A percentile compares a stretch with the other conserved stretches of the same genome.
phyloP scores from a whole-genome alignment of 75 land plant genomes.

The Cupressus sempervirens region DNA sequence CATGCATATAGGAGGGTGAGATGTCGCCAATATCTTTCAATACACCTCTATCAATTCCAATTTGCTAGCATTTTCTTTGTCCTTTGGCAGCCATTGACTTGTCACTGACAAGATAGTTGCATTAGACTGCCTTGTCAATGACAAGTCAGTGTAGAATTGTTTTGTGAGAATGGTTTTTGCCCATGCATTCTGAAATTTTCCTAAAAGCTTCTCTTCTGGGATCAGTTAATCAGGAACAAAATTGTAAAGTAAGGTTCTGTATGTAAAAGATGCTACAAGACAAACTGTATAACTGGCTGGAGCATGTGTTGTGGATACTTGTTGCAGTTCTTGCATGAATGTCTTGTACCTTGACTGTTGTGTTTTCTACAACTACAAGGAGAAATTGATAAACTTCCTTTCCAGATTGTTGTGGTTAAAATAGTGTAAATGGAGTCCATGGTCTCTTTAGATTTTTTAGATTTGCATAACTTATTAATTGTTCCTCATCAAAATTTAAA shows the following conservation, averaged over 20 bases:
- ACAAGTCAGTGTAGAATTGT: conserved; percentile 7
- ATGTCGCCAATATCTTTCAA: background rate
- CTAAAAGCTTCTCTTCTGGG: background rate
- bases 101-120: conserved; percentile 10
- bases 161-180: conserved; percentile 6
- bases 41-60: background rate
- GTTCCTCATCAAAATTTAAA: background rate
- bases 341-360: background rate
- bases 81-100: background rate
- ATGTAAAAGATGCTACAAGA: conserved; percentile 3
- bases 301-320: background rate
- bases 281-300: background rate
- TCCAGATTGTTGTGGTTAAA: conserved; percentile 2
- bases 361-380: background rate
- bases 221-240: background rate
- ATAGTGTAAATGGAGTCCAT: conserved; percentile 3
- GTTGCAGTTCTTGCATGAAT: background rate
- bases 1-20: background rate
- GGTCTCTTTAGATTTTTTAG: background rate
- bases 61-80: background rate
- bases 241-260: background rate
- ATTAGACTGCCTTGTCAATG: conserved; percentile 7
- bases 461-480: background rate
- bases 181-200: conserved; percentile 4
- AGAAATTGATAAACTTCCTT: background rate